Evolutionary conservation across 768 basidiomycete species (phyloP).

Genomic region (Calocera cornea): DNA sequence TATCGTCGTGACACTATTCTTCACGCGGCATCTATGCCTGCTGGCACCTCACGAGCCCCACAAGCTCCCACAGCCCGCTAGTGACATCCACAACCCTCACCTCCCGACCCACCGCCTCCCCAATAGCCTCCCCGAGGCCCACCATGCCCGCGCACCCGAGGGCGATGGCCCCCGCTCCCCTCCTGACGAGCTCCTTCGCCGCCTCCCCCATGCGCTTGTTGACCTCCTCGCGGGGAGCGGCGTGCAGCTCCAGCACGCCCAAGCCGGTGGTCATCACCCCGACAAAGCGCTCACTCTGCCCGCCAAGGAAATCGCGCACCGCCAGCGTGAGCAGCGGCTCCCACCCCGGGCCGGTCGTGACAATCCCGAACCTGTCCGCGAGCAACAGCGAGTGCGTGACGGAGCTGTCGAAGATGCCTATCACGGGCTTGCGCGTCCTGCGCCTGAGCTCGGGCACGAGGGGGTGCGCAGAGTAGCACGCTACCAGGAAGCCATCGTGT

Average conservation of each 20-base stretch:
- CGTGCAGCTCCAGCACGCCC: constrained; percentile 25
- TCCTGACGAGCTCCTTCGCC: constrained; percentile 17
- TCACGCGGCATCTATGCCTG: background rate
- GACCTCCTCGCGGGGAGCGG: constrained; percentile 18
- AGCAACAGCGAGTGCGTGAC: constrained; percentile 18
- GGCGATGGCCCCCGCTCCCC: constrained; percentile 14
- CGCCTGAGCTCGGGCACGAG: constrained; percentile 19
- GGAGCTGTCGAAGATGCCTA: constrained; percentile 29
- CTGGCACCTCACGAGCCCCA: background rate
- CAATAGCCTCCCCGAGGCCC: constrained; percentile 18
- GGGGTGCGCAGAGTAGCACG: constrained; percentile 27
- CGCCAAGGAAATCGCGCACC: constrained; percentile 17
- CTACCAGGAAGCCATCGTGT: constrained; percentile 16
- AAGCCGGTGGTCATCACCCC: constrained; percentile 27
- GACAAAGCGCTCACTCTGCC: constrained; percentile 16
- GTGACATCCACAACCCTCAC: constrained; percentile 19
- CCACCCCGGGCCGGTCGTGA: constrained; percentile 29
- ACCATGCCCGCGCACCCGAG: constrained; percentile 25
- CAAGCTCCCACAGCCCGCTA: background rate
- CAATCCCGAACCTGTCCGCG: constrained; percentile 24
- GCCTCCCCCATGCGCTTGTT: constrained; percentile 19
- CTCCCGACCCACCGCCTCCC: constrained; percentile 13
- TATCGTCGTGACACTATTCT: background rate
- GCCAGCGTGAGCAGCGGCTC: constrained; percentile 21
- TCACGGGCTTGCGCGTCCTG: constrained; percentile 12